Percentiles rank a stretch among this genome's conserved stretches.
phyloP scores from a whole-genome alignment of 139 green algal species.

The Auxenochlorella protothecoides region DNA sequence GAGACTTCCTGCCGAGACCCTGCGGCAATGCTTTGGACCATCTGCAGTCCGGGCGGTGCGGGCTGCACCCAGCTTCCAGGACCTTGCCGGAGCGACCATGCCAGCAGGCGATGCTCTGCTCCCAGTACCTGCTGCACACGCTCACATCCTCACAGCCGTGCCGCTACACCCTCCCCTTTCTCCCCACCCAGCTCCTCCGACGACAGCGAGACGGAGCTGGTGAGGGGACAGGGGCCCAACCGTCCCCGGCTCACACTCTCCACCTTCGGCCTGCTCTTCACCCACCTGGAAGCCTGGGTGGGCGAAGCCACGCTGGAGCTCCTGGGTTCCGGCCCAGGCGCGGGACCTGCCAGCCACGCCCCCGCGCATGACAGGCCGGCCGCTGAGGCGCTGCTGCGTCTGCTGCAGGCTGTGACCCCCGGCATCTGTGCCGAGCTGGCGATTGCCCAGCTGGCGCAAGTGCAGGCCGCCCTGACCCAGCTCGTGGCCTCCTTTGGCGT shows the following conservation, averaged over 20 bases:
- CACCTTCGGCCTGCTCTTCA: constrained; percentile 23
- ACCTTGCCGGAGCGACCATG: neutral
- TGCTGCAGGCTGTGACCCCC: neutral
- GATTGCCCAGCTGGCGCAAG: neutral
- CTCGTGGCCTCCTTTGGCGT: constrained; percentile 18
- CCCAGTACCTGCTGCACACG: neutral
- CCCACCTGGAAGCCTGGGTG: constrained; percentile 22
- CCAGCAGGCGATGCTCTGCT: neutral
- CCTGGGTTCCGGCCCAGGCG: neutral
- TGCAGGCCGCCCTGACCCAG: constrained; percentile 9
- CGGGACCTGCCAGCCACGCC: neutral
- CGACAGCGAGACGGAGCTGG: too few relatives aligned
- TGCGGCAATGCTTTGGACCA: too few relatives aligned
- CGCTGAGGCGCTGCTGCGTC: neutral
- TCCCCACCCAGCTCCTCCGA: neutral
- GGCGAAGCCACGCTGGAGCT: constrained; percentile 7
- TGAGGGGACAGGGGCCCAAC: too few relatives aligned
- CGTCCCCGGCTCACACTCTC: constrained; percentile 9
- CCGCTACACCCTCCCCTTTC: neutral
- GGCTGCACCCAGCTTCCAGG: neutral
- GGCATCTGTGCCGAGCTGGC: too few relatives aligned
- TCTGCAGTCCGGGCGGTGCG: too few relatives aligned
- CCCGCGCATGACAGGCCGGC: neutral
- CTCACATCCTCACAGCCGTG: neutral
- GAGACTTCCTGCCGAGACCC: too few relatives aligned